phyloP scores from a whole-genome alignment of 176 grass and related monocot species.

The Miscanthus lutarioriparius region DNA sequence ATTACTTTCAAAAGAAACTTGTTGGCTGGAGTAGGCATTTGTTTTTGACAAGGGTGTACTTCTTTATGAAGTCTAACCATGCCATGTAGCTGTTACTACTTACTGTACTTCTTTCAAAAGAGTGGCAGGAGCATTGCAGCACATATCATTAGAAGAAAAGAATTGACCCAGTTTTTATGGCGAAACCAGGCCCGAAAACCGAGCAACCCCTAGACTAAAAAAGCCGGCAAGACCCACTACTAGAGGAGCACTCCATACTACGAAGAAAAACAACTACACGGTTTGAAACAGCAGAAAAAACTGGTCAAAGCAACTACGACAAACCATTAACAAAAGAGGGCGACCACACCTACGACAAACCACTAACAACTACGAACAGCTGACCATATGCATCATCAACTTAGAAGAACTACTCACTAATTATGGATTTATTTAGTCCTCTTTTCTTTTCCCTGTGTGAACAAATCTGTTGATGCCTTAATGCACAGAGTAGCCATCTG shows the following conservation, averaged over 20 bases:
- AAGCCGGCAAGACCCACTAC: not conserved
- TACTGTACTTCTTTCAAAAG: not conserved
- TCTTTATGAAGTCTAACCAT: conserved; percentile 16
- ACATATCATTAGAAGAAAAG: not conserved
- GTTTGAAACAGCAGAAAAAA: not conserved
- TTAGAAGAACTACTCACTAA: not conserved
- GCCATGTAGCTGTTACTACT: conserved; percentile 2
- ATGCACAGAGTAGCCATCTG: not conserved
- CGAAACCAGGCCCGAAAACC: not conserved
- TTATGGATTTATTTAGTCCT: conserved; percentile 8
- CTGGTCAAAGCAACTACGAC: not conserved
- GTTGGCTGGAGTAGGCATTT: not conserved
- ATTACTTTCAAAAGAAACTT: conserved; percentile 21
- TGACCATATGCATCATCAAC: not conserved
- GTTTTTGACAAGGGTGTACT: not conserved
- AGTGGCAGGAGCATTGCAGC: not conserved
- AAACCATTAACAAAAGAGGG: not conserved
- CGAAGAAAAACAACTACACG: not conserved
- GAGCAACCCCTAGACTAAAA: not conserved
- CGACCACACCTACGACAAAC: not conserved
- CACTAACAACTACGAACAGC: not conserved
- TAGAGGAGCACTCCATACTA: not conserved
- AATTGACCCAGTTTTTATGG: not conserved
- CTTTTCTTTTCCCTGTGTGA: not conserved
- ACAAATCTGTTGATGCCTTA: not conserved